Conservation (phyloP, 441 rosid species). For the Metrosideros polymorpha region DNA sequence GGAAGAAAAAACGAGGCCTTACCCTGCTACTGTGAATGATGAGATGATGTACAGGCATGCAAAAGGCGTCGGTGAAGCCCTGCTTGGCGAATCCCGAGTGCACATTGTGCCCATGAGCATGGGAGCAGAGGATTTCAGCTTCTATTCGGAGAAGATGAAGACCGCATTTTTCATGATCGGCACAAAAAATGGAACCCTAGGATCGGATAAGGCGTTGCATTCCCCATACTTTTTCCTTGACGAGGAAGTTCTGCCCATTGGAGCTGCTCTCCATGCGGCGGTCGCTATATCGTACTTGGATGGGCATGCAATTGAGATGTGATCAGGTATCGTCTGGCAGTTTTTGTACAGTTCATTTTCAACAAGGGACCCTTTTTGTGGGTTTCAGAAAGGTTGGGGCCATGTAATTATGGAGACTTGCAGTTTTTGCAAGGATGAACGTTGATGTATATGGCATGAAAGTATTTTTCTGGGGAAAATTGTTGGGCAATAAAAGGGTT, state of each 20-base stretch:
- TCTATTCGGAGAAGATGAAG: constrained; percentile 22
- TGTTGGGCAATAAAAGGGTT: not conserved
- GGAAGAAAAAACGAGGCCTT: constrained; percentile 15
- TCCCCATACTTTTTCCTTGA: constrained; percentile 21
- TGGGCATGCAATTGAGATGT: not conserved
- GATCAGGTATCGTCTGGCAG: not conserved
- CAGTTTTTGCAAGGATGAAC: not conserved
- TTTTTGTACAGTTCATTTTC: not conserved
- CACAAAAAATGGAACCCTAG: not conserved
- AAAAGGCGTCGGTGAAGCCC: constrained; percentile 11
- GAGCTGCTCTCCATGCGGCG: constrained; percentile 28
- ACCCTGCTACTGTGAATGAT: constrained; percentile 22
- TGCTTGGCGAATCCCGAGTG: constrained; percentile 19
- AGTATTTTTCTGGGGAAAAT: no score
- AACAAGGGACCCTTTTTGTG: not conserved
- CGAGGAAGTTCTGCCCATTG: constrained; percentile 30
- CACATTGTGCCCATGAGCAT: constrained; percentile 1
- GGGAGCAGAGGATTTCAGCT: constrained; percentile 38
- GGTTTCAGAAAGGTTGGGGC: not conserved
- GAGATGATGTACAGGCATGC: constrained; percentile 13
- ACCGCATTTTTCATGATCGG: constrained; percentile 24
- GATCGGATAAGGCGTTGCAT: not conserved
- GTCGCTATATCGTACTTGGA: constrained; percentile 23
- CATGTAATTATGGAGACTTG: not conserved
- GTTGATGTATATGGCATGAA: not conserved